phyloP scores from a whole-genome alignment of 2,329 filamentous ascomycete genomes.

The Harringtonia aguacate region DNA sequence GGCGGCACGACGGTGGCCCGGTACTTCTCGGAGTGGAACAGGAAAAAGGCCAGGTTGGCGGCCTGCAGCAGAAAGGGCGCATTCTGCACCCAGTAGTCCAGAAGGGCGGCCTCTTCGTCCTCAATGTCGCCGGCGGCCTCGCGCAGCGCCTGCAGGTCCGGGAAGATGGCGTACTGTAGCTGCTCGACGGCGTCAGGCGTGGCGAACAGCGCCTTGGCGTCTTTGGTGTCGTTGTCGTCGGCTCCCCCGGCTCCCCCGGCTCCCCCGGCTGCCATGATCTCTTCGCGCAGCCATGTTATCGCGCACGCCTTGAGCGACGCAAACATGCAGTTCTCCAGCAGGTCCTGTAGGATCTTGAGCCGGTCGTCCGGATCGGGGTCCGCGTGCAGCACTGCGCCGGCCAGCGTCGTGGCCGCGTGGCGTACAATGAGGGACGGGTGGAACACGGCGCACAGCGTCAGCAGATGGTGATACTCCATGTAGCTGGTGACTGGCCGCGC shows the following conservation, averaged over 20 bases:
- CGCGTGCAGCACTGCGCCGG: conserved; percentile 43
- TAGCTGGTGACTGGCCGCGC: conserved; percentile 27
- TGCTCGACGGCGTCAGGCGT: conserved; percentile 44
- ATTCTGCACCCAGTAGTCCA: conserved; percentile 41
- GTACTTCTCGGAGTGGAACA: conserved; percentile 32
- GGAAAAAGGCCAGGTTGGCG: conserved; percentile 49
- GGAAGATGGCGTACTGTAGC: conserved; percentile 52
- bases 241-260: conserved; percentile 9
- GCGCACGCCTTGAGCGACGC: conserved; percentile 51
- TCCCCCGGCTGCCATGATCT: conserved; percentile 33
- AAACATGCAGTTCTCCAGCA: conserved; percentile 56
- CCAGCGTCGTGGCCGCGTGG: conserved; percentile 42
- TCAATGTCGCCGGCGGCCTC: conserved; percentile 25
- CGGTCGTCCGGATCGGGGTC: conserved; percentile 49
- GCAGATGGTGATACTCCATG: conserved; percentile 49
- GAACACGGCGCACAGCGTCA: conserved; percentile 47
- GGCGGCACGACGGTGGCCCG: conserved; percentile 37
- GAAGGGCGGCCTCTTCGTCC: conserved; percentile 17
- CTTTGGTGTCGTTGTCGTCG: neutral
- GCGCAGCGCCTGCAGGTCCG: conserved; percentile 37
- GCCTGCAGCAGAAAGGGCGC: conserved; percentile 47
- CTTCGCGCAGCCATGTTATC: conserved; percentile 53
- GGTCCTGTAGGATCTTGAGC: conserved; percentile 51
- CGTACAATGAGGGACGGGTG: conserved; percentile 43
- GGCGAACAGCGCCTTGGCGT: conserved; percentile 28